Conservation (phyloP, 1,139 yeast genomes). For the Protomyces inundatus region DNA sequence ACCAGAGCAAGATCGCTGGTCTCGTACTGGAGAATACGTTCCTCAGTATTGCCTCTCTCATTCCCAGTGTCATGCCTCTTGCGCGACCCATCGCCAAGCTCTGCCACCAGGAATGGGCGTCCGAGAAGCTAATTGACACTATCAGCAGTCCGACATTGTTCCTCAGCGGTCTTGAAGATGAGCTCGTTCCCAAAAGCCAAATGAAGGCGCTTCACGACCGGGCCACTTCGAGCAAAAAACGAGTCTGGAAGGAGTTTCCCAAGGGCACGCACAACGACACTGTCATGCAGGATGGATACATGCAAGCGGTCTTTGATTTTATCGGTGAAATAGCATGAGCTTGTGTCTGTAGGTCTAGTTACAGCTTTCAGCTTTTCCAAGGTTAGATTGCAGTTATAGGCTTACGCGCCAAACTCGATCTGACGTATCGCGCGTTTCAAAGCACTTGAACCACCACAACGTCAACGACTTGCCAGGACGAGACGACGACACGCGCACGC, state of each 20-base stretch:
- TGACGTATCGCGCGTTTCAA: too few species aligned
- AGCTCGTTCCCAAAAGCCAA: conserved; percentile 84
- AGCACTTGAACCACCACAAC: too few species aligned
- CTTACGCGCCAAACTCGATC: too few species aligned
- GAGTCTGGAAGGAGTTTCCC: conserved; percentile 31
- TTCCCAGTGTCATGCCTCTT: conserved; percentile 72
- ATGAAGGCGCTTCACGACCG: conserved; percentile 59
- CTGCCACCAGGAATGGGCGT: conserved; percentile 80
- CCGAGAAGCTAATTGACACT: conserved; percentile 55
- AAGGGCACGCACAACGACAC: conserved; percentile 34
- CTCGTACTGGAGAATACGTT: conserved; percentile 83
- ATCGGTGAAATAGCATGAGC: conserved; percentile 14
- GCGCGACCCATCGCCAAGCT: conserved; percentile 54
- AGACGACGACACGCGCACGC: too few species aligned
- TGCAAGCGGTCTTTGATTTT: conserved; percentile 33
- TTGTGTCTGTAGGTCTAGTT: too few species aligned
- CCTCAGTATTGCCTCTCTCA: conserved; percentile 66
- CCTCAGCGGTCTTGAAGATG: conserved; percentile 72
- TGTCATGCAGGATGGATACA: conserved; percentile 33
- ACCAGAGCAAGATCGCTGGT: conserved; percentile 48
- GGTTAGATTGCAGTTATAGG: too few species aligned
- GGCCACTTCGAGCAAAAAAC: conserved; percentile 36
- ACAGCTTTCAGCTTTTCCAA: too few species aligned
- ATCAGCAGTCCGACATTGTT: conserved; percentile 64
- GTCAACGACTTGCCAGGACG: too few species aligned